A percentile compares a stretch with the other conserved stretches of the same genome.
Conservation (phyloP, 2,329 filamentous ascomycete species). For the Fusarium tjaetaba region DNA sequence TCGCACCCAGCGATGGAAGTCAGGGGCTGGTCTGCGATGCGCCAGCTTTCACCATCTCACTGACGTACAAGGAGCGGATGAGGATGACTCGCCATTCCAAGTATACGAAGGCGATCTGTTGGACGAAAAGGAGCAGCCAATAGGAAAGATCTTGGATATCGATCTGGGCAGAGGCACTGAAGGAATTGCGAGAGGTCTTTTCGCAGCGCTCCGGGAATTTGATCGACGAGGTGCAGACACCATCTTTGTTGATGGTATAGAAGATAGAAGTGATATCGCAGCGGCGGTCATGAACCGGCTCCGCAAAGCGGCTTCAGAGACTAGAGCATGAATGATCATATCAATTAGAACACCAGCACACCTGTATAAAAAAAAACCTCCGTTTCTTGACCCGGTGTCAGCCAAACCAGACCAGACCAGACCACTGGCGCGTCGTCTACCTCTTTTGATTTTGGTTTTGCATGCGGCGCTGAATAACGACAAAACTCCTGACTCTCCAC, state of each 20-base stretch:
- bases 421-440: conserved; percentile 35
- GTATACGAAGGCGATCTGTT: conserved; percentile 55
- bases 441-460: conserved; percentile 37
- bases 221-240: conserved; percentile 81
- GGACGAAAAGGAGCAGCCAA: conserved; percentile 44
- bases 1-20: conserved; percentile 64
- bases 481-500: conserved; percentile 40
- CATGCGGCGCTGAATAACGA: conserved; percentile 46
- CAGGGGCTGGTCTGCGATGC: conserved; percentile 53
- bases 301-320: conserved; percentile 77
- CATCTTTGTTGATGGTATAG: conserved; percentile 91
- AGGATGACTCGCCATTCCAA: conserved; percentile 49
- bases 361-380: conserved; percentile 36
- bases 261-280: conserved; percentile 81
- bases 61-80: conserved; percentile 35
- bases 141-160: conserved; percentile 71
- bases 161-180: conserved; percentile 75
- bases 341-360: conserved; percentile 45
- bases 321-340: conserved; percentile 57
- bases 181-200: conserved; percentile 85
- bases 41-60: conserved; percentile 40
- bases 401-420: conserved; percentile 26
- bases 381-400: conserved; percentile 30
- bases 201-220: conserved; percentile 85
- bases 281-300: conserved; percentile 88